phyloP scores from a whole-genome alignment of 2,329 filamentous ascomycete species.

The Pestalotiopsis sp. region DNA sequence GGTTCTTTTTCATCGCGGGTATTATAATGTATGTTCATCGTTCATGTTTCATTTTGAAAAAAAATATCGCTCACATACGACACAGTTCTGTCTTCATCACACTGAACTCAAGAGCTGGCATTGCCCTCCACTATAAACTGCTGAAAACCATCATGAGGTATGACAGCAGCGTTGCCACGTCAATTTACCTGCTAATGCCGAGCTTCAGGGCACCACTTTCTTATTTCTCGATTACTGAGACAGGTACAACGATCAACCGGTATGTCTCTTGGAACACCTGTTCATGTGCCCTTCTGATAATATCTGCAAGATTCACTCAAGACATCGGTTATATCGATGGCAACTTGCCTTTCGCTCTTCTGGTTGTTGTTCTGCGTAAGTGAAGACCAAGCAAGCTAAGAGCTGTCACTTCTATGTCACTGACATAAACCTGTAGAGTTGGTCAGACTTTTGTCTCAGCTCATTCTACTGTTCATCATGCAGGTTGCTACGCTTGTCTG shows the following conservation, averaged over 20 bases:
- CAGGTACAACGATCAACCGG: background rate
- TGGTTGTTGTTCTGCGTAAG: slow-evolving; percentile 4
- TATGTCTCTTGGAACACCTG: background rate
- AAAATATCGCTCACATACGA: background rate
- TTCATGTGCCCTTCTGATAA: background rate
- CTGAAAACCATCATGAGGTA: slow-evolving; percentile 7
- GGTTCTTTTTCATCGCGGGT: background rate
- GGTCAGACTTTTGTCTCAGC: background rate
- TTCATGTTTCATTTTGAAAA: too few species aligned
- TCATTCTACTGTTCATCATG: slow-evolving; percentile 3
- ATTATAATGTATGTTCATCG: background rate
- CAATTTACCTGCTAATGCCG: background rate
- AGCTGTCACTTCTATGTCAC: background rate
- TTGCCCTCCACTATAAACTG: slow-evolving; percentile 4
- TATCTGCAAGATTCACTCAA: slow-evolving; percentile 1
- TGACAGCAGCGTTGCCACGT: background rate
- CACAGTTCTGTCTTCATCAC: background rate
- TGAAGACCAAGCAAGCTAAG: background rate
- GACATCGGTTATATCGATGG: slow-evolving; percentile 2
- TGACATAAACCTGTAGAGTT: background rate
- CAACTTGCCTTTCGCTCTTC: background rate
- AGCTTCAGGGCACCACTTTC: background rate
- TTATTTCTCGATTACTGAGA: background rate
- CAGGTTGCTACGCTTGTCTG: background rate
- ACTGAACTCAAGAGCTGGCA: background rate